These are phyloP conservation scores for Saksenaea vasiformis DNA, from an alignment of 371 early-diverging fungal genomes.

Conservation along the genomic window DNA sequence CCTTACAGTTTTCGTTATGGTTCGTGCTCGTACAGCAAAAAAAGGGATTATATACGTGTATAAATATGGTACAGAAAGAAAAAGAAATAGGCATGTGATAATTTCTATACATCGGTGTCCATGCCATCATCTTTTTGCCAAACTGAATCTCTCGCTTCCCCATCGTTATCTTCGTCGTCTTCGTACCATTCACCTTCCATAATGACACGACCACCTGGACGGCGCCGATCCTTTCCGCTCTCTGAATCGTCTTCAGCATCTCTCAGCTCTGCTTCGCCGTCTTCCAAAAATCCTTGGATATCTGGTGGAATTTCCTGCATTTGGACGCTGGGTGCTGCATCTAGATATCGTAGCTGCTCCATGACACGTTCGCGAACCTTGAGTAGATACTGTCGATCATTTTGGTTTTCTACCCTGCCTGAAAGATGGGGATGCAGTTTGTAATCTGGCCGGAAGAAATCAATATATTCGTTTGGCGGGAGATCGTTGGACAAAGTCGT, in stretches of 20 bases:
- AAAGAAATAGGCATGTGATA: neutral
- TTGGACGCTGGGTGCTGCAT: slow-evolving; percentile 96
- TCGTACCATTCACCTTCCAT: slow-evolving; percentile 49
- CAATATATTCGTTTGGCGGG: slow-evolving; percentile 75
- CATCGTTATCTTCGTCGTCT: slow-evolving; percentile 48
- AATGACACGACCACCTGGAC: slow-evolving; percentile 21
- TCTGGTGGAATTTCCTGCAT: slow-evolving; percentile 89
- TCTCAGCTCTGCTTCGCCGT: slow-evolving; percentile 58
- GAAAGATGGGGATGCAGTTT: slow-evolving; percentile 80
- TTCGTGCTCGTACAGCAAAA: neutral
- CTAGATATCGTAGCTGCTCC: slow-evolving; percentile 90
- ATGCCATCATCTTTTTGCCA: slow-evolving; percentile 24
- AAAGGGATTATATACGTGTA: slow-evolving; percentile 4
- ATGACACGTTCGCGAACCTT: slow-evolving; percentile 76
- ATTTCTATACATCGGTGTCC: slow-evolving; percentile 22
- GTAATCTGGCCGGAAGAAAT: slow-evolving; percentile 87
- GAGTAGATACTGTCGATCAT: slow-evolving; percentile 84
- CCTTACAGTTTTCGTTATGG: neutral
- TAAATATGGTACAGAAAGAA: slow-evolving; percentile 14
- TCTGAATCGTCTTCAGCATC: slow-evolving; percentile 60
- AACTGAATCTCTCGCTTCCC: slow-evolving; percentile 39
- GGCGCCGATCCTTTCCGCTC: slow-evolving; percentile 50
- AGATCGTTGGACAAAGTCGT: slow-evolving; percentile 74
- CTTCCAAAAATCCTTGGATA: slow-evolving; percentile 72
- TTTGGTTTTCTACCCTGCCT: slow-evolving; percentile 86